Base-by-base conservation (phyloP, 495 filamentous ascomycete species). In the Neurospora pannonica region DNA sequence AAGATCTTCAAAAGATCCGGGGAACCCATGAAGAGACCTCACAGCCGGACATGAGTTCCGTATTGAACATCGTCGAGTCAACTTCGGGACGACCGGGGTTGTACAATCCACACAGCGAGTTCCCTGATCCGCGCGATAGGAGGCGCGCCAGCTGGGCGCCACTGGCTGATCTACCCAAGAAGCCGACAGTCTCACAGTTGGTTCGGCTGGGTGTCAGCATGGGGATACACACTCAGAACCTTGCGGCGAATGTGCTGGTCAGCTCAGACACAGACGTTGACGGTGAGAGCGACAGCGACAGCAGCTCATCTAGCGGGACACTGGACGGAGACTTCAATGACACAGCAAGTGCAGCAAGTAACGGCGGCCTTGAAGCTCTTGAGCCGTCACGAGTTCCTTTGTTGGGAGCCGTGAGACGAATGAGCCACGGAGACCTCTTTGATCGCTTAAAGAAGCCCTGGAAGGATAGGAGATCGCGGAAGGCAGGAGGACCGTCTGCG, bases 201-300 rank as follows among this genome's bases (percentile, higher is more conserved):
- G 84, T 86, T 38, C 88, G 88, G 70, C 76, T 92, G 34, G 91
- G 90, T 34, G 78, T 87, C 19, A 91, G 83, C 71, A 83, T 95
- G 40, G 92, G 92, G 17, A 95, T 96, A 86, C 89, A 90, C 71
- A 94, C 94, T 11, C 92, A 94, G 71, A 88, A 89, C 70, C 82
- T 97, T 7, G 87, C 89, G 21, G 87, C 90, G 72, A 86, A 90
- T 37, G 88, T 92, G 13, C 84, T 94, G 19, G 84, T 88, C 71
- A 86, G 88, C 43, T 67, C 54, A 67, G 81, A 81, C 38, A 80
- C 84, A 24, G 85, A 85, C 7, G 60, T 74, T 21, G 71, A 77
- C 38, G 82, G 81, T 15, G 83, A 82, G 21, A 86, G 83, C 71
- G 86, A 87, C 37, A 81, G 80, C 42, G 87, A 86, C 62, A 84